Percentiles rank a stretch among this genome's conserved stretches.
These are phyloP conservation scores for Zymoseptoria crescenta DNA, from an alignment of 2,329 filamentous ascomycete genomes.

Conservation along the genomic window DNA sequence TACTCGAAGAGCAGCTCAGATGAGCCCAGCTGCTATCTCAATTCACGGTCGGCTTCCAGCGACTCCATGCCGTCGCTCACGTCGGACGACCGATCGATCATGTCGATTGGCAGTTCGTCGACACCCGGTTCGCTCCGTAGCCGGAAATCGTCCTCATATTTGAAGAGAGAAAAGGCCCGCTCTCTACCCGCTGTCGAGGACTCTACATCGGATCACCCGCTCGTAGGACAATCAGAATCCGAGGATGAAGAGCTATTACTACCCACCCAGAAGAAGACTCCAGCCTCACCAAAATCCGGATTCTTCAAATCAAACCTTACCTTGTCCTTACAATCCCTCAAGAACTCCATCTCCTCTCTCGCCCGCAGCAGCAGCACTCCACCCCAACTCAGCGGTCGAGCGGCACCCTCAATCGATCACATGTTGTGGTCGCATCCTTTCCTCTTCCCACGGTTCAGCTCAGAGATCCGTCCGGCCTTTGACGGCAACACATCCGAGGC, in stretches of 20 bases:
- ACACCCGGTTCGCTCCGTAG: constrained; percentile 35
- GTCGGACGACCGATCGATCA: constrained; percentile 39
- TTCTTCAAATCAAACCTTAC: constrained; percentile 58
- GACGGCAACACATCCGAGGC: constrained; percentile 48
- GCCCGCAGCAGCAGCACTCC: constrained; percentile 27
- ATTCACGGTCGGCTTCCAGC: constrained; percentile 46
- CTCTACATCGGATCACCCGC: constrained; percentile 50
- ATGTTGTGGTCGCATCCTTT: constrained; percentile 53
- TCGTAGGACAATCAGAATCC: constrained; percentile 36
- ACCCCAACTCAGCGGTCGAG: constrained; percentile 4
- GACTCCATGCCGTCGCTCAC: constrained; percentile 52
- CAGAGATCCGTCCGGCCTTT: constrained; percentile 52
- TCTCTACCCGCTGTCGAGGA: constrained; percentile 45
- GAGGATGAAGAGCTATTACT: constrained; percentile 28
- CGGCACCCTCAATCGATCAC: constrained; percentile 38
- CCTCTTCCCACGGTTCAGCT: constrained; percentile 50
- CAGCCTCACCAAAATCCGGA: constrained; percentile 35
- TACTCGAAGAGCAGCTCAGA: constrained; percentile 29
- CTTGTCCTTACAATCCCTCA: constrained; percentile 53
- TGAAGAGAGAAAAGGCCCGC: constrained; percentile 41
- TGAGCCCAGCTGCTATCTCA: constrained; percentile 26
- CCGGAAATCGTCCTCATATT: constrained; percentile 28
- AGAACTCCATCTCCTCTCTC: constrained; percentile 54
- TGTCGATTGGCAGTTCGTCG: constrained; percentile 37
- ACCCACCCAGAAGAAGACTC: constrained; percentile 21